Percentiles rank a stretch among this genome's conserved stretches.
phyloP scores from a whole-genome alignment of 352 stramenopile genomes.

The Phytophthora ramorum region DNA sequence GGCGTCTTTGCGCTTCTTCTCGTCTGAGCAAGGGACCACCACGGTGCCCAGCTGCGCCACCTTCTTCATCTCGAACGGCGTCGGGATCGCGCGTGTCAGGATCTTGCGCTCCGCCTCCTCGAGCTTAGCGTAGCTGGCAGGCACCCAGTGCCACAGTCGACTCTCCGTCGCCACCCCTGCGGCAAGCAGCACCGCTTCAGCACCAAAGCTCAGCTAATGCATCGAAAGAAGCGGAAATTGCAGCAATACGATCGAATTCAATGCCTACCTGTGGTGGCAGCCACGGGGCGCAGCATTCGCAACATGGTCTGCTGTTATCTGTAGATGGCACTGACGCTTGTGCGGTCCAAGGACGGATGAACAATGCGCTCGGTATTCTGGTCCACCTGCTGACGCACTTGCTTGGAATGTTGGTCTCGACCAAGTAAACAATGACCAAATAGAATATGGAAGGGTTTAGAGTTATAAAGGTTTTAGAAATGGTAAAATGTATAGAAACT shows the following conservation, averaged over 20 bases:
- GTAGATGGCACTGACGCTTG: not conserved
- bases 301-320: slow-evolving; percentile 26
- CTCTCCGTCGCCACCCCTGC: slow-evolving; percentile 67
- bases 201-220: slow-evolving; percentile 23
- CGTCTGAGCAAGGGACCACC: slow-evolving; percentile 76
- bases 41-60: slow-evolving; percentile 81
- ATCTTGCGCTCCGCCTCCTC: slow-evolving; percentile 72
- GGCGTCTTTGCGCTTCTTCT: slow-evolving; percentile 51
- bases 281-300: slow-evolving; percentile 40
- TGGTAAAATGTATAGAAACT: too few relatives aligned
- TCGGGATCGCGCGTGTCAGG: slow-evolving; percentile 48
- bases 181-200: slow-evolving; percentile 55
- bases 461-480: too few relatives aligned
- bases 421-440: not conserved
- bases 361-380: slow-evolving; percentile 1
- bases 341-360: slow-evolving; percentile 15
- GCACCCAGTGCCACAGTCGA: slow-evolving; percentile 76
- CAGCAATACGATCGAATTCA: not conserved
- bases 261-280: slow-evolving; percentile 38
- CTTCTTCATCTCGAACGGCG: slow-evolving; percentile 81
- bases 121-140: slow-evolving; percentile 71
- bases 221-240: not conserved
- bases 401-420: slow-evolving; percentile 2
- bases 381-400: slow-evolving; percentile 8
- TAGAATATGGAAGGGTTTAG: too few relatives aligned